Base-by-base conservation (phyloP, 257 asterid species). In the Solanum dulcamara region DNA sequence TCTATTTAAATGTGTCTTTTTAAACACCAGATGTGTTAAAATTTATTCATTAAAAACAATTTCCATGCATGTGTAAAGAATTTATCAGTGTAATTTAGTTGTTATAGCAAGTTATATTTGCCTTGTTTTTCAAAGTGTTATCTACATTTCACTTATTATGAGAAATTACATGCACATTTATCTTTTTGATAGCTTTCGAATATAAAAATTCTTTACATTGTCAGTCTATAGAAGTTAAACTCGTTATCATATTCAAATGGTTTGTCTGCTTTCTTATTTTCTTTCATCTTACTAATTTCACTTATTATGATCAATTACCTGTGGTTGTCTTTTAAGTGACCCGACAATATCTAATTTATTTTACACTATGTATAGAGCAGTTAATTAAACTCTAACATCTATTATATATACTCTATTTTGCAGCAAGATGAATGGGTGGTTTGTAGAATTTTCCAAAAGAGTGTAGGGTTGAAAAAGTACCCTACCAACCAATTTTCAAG, bases 391-490 rank as follows among this genome's bases (percentile, higher is more conserved):
- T 37, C 3, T 35, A 37, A 35, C 80, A 70, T 70, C n/a, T n/a
- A 30, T 4, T 70, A 70, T 18, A n/a, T 70, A 35, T 32, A 20
- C 50, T 72, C 20, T 15, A 72, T 72, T 72, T 38, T 86, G 86
- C 93, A 92, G 98, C 99, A 94, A 87, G 98, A 96, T 87, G 99
- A 96, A 86, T 96, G 99, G 99, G 99, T 94, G 66, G 98, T 96
- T 5, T 94, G 99, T 90, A 94, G 99, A 3, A 94, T 96, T 18
- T 93, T 96, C 87, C 98, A 94, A 81, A 96, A 96, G 90, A 93
- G 94, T 74, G 93, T 89, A 1, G 96, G 94, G 64, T 92, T 90
- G 44, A 95, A 93, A 81, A 95, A 95, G 77, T 93, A 90, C 89
- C 93, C 94, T 11, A 48, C 28, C 40, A 88, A 95, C 83, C 20